phyloP scores from a whole-genome alignment of 1,284 basidiomycete genomes.

The Boletus semigastroideus region DNA sequence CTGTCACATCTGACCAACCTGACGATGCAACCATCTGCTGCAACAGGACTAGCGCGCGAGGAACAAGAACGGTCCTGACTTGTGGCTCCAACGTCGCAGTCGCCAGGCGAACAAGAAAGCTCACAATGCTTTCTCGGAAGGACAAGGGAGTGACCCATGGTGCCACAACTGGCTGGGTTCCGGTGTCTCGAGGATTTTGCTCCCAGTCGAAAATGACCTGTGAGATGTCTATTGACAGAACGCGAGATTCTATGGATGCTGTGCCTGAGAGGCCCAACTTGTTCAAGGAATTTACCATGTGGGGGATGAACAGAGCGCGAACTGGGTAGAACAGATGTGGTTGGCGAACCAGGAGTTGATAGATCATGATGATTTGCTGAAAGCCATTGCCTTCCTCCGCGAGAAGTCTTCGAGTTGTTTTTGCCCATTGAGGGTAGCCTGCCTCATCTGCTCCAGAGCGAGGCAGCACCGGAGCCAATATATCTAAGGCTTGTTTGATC shows the following conservation, averaged over 20 bases:
- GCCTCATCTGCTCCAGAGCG: conserved; percentile 53
- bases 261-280: conserved; percentile 83
- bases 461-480: conserved; percentile 86
- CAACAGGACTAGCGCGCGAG: conserved; percentile 80
- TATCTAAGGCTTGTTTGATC: conserved; percentile 87
- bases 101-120: conserved; percentile 88
- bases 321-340: conserved; percentile 92
- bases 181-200: conserved; percentile 51
- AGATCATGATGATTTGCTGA: conserved; percentile 85
- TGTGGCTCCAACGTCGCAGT: conserved; percentile 73
- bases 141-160: conserved; percentile 76
- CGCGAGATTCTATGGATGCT: conserved; percentile 79
- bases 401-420: conserved; percentile 83
- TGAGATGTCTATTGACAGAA: conserved; percentile 80
- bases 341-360: conserved; percentile 91
- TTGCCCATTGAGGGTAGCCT: conserved; percentile 85
- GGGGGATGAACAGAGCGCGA: conserved; percentile 92
- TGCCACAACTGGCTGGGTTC: conserved; percentile 23
- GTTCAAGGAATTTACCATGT: conserved; percentile 88
- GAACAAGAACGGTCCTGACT: conserved; percentile 62
- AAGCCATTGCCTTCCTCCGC: conserved; percentile 87
- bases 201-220: conserved; percentile 92
- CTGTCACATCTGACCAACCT: conserved; percentile 92
- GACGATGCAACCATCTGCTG: conserved; percentile 78
- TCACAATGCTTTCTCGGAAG: conserved; percentile 88